Evolutionary conservation across 495 filamentous ascomycete genomes (phyloP).

Genomic region (Talaromyces wortmannii): DNA sequence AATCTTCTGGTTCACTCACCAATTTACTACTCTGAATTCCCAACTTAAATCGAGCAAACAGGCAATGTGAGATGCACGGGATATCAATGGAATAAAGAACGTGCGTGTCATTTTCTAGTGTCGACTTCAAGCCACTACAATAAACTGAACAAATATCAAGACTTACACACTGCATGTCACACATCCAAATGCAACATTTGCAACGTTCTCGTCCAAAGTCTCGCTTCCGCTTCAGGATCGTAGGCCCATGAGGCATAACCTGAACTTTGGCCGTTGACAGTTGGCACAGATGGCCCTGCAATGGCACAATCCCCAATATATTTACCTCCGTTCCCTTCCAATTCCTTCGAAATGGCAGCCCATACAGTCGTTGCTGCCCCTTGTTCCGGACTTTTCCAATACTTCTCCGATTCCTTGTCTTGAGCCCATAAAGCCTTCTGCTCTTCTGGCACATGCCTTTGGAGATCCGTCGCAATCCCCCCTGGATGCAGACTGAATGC

Average conservation of each 20-base stretch:
- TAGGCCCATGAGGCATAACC: not conserved
- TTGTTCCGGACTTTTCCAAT: conserved; percentile 24
- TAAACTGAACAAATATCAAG: too few relatives aligned
- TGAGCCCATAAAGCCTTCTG: conserved; percentile 6
- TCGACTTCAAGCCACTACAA: too few relatives aligned
- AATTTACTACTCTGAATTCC: too few relatives aligned
- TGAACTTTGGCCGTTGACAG: not conserved
- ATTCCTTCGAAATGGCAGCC: conserved; percentile 27
- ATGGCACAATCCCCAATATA: conserved; percentile 32
- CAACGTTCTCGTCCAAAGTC: not conserved
- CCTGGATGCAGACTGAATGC: conserved; percentile 33
- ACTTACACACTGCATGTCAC: not conserved
- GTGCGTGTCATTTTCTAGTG: too few relatives aligned
- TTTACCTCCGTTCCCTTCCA: conserved; percentile 27
- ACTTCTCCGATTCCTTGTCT: conserved; percentile 11
- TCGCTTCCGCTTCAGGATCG: not conserved
- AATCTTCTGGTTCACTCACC: too few relatives aligned
- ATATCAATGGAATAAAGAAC: too few relatives aligned
- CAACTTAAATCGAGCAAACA: too few relatives aligned
- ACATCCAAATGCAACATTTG: not conserved
- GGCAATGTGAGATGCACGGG: too few relatives aligned
- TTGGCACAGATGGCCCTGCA: not conserved
- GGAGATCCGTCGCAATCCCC: conserved; percentile 16
- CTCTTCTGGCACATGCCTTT: conserved; percentile 14
- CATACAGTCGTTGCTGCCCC: conserved; percentile 36